Base-by-base conservation (phyloP, 345 rosid genomes). In the Iberis pinnata region DNA sequence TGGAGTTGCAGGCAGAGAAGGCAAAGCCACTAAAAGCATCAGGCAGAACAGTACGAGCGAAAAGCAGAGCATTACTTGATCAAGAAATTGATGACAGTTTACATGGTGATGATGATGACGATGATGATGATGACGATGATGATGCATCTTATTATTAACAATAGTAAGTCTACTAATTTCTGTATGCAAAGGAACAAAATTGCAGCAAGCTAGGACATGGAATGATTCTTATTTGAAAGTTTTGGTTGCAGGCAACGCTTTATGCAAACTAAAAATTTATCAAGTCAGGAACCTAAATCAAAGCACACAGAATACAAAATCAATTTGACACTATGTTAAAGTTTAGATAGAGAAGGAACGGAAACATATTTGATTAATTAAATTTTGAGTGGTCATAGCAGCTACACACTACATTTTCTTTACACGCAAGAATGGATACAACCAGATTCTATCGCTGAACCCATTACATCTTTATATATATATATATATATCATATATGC, bases 1-100 rank as follows among this genome's bases (percentile, higher is more conserved):
- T 92, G 73, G 95, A 78, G 71, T 70, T 88, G 76, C 98, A 85
- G 68, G 98, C 90, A 19, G 94, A 81, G 80, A 88, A 81, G 79
- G 88, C 72, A 73, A 88, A 80, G 63, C 96, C 95, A 7, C 37
- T 59, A 52, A 86, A 83, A 68, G 63, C 72, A 64, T 73, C 86
- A 27, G 70, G 83, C 69, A 77, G 76, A 74, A 55, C 63, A 65
- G 76, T 79, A 43, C 84, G 79, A 80, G 55, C 56, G 42, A 85
- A 73, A 71, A 61, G 32, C 67, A 83, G 80, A 81, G 55, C 73
- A 59, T 62, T 64, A 33, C 59, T 67, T 56, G 92, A 78, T 52
- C 70, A 58, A 53, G 89, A 78, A 55, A 63, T 41, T 22, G 69
- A 76, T 55, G 78, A 85, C 6, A 80, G 78, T 65, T 54, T 73